Base-by-base conservation (phyloP, 257 asterid genomes). In the Osmanthus fragrans region DNA sequence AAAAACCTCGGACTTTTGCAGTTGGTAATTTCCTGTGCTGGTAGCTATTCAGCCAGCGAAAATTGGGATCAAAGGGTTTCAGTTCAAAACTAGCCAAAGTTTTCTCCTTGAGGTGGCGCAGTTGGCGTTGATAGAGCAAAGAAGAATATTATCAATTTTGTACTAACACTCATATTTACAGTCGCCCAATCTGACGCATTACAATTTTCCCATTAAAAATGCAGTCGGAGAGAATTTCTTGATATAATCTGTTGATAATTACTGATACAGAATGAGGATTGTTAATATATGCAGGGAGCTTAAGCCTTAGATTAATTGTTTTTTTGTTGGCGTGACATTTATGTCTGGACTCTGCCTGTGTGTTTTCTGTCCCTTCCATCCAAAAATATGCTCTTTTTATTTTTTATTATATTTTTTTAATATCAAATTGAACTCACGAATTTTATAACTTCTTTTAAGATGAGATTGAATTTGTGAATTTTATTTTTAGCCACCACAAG, bases 181-280 rank as follows among this genome's bases (percentile, higher is more conserved):
- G 68, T 63, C 68, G 68, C 68, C 68, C 68, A 21, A 27, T 25
- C 34, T 63, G 68, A 63, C 27, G 33, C 68, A 63, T 63, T 63
- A 25, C 32, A 25, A 11, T 63, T 63, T 63, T 63, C 68, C 68
- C 68, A 63, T 63, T 63, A 63, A 25, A 54, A 63, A 63, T 63
- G 68, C 68, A 63, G 13, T 3, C 33, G 68, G 68, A 63, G 68
- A 25, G 33, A 60, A 23, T 25, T 23, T 60, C 32, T 8, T 23
- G 34, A 23, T 56, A 56, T 56, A n/a, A 19, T 56, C 4, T 56
- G 11, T 56, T 56, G 25, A n/a, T 56, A 7, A 7, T 54, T 60
- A 54, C 63, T 5, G 63, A 18, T 54, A 19, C 63, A 54, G 63
- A 54, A 54, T 54, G 63, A 54, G 63, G 25, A 54, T 54, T 30